Evolutionary conservation across 345 rosid species (phyloP).

Genomic region (Sisymbrium irio): DNA sequence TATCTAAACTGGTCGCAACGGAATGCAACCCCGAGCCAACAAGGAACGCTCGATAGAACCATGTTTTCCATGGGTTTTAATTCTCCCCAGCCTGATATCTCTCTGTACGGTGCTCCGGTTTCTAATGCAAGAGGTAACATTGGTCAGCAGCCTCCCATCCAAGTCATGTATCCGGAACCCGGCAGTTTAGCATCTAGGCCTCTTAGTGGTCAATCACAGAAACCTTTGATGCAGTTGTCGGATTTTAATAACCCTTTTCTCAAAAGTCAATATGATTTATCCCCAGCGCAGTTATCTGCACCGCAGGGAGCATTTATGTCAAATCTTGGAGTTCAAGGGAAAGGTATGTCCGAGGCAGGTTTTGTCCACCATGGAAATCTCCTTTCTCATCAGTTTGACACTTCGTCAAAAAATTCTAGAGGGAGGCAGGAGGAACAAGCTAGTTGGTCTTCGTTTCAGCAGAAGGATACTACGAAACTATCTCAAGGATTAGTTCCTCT

Average conservation of each 20-base stretch:
- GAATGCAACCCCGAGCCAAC: constrained; percentile 38
- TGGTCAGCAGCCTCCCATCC: constrained; percentile 40
- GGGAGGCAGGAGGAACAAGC: constrained; percentile 44
- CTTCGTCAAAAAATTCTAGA: constrained; percentile 34
- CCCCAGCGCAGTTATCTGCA: constrained; percentile 8
- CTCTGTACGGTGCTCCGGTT: constrained; percentile 52
- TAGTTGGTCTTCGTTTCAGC: constrained; percentile 43
- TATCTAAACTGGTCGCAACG: constrained; percentile 51
- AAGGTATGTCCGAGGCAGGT: constrained; percentile 38
- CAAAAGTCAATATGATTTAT: constrained; percentile 34
- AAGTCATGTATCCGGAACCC: constrained; percentile 36
- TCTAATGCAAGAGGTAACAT: constrained; percentile 45
- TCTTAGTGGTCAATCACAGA: constrained; percentile 44
- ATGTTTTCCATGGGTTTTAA: constrained; percentile 41
- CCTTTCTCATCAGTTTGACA: constrained; percentile 33
- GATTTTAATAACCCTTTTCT: constrained; percentile 33
- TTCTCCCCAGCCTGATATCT: constrained; percentile 52
- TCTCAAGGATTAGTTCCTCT: constrained; percentile 52
- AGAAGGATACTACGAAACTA: constrained; percentile 31
- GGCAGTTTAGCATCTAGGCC: constrained; percentile 34
- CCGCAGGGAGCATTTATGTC: constrained; percentile 39
- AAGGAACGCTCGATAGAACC: constrained; percentile 43
- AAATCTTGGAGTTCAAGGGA: constrained; percentile 43
- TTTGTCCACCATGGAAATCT: constrained; percentile 38
- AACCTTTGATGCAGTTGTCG: constrained; percentile 38